Evolutionary conservation across 257 asterid species (phyloP).

Genomic region (Solanum sejunctum): DNA sequence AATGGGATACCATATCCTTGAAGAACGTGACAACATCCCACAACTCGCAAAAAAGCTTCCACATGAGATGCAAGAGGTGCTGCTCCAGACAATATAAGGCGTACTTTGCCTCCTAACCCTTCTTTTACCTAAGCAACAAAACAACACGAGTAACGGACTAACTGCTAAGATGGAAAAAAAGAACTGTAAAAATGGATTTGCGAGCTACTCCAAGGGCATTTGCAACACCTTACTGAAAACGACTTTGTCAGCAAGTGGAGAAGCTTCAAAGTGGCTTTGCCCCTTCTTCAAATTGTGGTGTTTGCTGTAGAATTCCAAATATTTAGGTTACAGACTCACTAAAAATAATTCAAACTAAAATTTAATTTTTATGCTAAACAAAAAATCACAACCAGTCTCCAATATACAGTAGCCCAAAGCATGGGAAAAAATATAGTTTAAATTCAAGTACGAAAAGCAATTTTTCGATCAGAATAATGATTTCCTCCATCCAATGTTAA

Average conservation of each 20-base stretch:
- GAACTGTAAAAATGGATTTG: not conserved
- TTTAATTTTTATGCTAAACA: not conserved
- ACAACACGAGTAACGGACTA: not conserved
- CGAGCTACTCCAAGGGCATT: not conserved
- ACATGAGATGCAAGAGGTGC: slow-evolving; percentile 97
- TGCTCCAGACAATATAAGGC: slow-evolving; percentile 90
- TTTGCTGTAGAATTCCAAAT: slow-evolving; percentile 38
- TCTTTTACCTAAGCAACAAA: slow-evolving; percentile 51
- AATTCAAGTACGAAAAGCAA: not conserved
- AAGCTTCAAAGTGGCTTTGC: slow-evolving; percentile 47
- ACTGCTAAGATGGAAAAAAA: not conserved
- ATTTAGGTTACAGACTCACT: not conserved
- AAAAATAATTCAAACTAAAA: not conserved
- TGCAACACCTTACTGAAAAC: slow-evolving; percentile 74
- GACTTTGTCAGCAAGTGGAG: slow-evolving; percentile 65
- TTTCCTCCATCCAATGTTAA: not conserved
- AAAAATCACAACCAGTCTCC: not conserved
- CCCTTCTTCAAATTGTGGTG: slow-evolving; percentile 65
- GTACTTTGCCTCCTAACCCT: slow-evolving; percentile 87
- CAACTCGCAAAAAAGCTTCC: slow-evolving; percentile 82
- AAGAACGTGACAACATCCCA: slow-evolving; percentile 66
- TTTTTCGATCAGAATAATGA: not conserved
- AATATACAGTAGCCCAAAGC: not conserved
- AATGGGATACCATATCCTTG: slow-evolving; percentile 86
- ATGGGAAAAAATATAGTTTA: not conserved